These are phyloP conservation scores for Pichia phayaonensis DNA, from an alignment of 805 yeast genomes.

Conservation along the genomic window DNA sequence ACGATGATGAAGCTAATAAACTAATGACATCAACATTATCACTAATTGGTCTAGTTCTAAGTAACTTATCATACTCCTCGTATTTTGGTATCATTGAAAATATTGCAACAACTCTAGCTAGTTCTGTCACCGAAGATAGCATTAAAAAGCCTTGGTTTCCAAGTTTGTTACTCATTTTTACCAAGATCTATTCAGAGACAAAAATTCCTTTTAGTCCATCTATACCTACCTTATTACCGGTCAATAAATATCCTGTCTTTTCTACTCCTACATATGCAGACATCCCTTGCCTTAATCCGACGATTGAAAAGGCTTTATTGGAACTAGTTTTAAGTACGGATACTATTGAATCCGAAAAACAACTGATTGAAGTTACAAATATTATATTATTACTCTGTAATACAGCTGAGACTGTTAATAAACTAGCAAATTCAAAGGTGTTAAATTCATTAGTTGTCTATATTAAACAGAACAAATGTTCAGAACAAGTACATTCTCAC, in stretches of 20 bases:
- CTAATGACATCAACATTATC: conserved; percentile 35
- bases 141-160: conserved; percentile 51
- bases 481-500: conserved; percentile 36
- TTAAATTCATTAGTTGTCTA: conserved; percentile 40
- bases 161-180: conserved; percentile 46
- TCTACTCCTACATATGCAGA: conserved; percentile 11
- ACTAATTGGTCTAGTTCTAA: conserved; percentile 36
- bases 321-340: conserved; percentile 35
- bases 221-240: conserved; percentile 4
- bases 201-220: conserved; percentile 46
- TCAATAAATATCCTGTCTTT: conserved; percentile 2
- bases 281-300: conserved; percentile 18
- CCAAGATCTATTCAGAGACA: conserved; percentile 44
- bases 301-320: conserved; percentile 31
- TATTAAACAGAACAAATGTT: conserved; percentile 30
- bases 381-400: conserved; percentile 16
- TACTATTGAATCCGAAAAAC: conserved; percentile 33
- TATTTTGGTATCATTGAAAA: conserved; percentile 29
- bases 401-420: conserved; percentile 31
- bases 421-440: conserved; percentile 40
- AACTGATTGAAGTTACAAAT: conserved; percentile 13
- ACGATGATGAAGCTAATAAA: conserved; percentile 16
- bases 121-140: conserved; percentile 30
- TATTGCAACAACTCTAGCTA: conserved; percentile 32
- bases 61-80: conserved; percentile 32